phyloP scores from a whole-genome alignment of 202 grass and related monocot species.

The Hordeum pubiflorum region DNA sequence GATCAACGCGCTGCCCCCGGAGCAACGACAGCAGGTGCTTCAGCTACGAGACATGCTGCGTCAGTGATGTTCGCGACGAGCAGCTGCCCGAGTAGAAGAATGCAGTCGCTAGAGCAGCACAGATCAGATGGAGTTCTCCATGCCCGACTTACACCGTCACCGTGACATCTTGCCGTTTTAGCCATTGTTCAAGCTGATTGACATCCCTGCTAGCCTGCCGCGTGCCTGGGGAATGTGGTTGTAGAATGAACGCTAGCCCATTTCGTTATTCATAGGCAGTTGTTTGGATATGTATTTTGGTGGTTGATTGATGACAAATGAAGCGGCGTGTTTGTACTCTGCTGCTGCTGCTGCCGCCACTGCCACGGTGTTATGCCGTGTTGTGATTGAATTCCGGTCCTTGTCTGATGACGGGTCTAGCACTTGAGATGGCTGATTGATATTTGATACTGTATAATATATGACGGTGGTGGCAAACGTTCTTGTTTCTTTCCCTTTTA shows the following conservation, averaged over 20 bases:
- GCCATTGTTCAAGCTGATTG: background rate
- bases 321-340: background rate
- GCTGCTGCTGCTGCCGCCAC: background rate
- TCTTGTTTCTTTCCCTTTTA: background rate
- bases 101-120: background rate
- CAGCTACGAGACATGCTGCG: conserved; percentile 88
- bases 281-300: background rate
- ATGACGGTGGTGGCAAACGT: background rate
- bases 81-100: conserved; percentile 1
- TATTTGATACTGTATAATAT: background rate
- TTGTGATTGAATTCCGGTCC: background rate
- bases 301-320: background rate
- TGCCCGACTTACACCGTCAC: background rate
- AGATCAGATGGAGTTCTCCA: background rate
- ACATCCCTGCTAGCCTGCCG: background rate
- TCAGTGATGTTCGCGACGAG: background rate
- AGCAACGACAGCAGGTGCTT: conserved; percentile 90
- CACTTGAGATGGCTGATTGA: background rate
- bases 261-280: background rate
- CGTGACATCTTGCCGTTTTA: background rate
- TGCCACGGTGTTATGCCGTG: background rate
- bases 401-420: background rate
- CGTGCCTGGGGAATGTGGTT: background rate
- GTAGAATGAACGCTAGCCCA: conserved; percentile 4
- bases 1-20: conserved; percentile 81